Base-by-base conservation (phyloP, 306 rosid genomes). In the Lathyrus aphaca region DNA sequence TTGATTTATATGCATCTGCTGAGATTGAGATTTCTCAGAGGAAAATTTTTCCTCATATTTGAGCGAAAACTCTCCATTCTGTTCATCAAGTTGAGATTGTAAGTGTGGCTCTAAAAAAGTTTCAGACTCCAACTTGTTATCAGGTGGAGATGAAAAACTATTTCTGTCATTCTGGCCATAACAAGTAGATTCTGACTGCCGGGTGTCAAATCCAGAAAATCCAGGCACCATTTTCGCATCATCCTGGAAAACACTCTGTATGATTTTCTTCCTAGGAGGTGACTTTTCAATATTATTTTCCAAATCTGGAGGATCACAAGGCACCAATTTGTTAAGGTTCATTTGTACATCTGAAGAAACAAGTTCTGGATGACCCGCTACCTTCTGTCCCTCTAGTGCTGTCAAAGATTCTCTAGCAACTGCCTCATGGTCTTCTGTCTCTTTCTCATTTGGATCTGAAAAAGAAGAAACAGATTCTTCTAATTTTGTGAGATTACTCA, bases 31-130 rank as follows among this genome's bases (percentile, higher is more conserved):
- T 68, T 50, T 73, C 66, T 78, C 78, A 7, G 77, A 77, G 77
- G 58, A 40, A n/a, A 60, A 38, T 74, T 71, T 68, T 48, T 57
- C 83, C 72, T 76, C 58, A 77, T 77, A 80, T 49, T 71, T 80
- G 73, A 29, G 74, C 10, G 44, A 25, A 77, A 25, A 71, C 56
- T 83, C 81, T 27, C 45, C 71, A 67, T 79, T 76, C 56, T 23
- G 64, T 59, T 79, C 81, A 74, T 76, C 80, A 85, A 69, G 70
- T 71, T 58, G 80, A 32, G 86, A 78, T 75, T 39, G 79, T 38
- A 67, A 29, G 18, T 43, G 73, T 53, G 70, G 71, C 69, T 74
- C 83, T 14, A 25, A 74, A 79, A 68, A 64, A 72, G 66, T 64
- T 73, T 75, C 82, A 51, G 69, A 29, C 75, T 68, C 88, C 18